phyloP scores from a whole-genome alignment of 768 basidiomycete species.

The Termitomyces sp. region DNA sequence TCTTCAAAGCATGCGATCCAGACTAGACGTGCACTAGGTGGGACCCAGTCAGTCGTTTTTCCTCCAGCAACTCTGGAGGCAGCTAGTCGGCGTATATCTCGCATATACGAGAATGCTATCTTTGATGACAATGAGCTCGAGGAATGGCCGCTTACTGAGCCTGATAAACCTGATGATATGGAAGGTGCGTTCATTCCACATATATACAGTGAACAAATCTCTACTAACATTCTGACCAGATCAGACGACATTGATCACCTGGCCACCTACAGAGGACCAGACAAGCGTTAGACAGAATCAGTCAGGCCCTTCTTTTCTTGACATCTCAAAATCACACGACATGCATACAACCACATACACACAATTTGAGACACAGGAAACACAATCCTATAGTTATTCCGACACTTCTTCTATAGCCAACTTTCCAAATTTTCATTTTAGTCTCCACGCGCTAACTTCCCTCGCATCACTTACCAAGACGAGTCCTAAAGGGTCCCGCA shows the following conservation, averaged over 20 bases:
- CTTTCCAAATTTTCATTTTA: conserved; percentile 77
- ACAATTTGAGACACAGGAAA: conserved; percentile 39
- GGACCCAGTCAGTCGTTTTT: conserved; percentile 31
- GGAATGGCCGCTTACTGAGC: neutral
- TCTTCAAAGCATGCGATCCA: conserved; percentile 23
- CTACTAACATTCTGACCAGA: conserved; percentile 27
- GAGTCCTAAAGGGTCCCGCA: conserved; percentile 37
- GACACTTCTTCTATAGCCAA: conserved; percentile 68
- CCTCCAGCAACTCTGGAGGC: conserved; percentile 59
- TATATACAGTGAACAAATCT: neutral
- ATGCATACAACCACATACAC: conserved; percentile 8
- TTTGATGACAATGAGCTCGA: conserved; percentile 40
- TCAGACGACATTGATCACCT: conserved; percentile 51
- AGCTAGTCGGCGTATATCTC: conserved; percentile 66
- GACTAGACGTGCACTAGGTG: neutral
- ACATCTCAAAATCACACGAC: conserved; percentile 21
- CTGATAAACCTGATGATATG: neutral
- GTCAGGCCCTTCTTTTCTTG: conserved; percentile 26
- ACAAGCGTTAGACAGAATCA: conserved; percentile 12
- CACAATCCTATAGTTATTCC: conserved; percentile 53
- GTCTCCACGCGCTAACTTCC: conserved; percentile 53
- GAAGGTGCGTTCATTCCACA: neutral
- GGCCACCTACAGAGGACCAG: conserved; percentile 47
- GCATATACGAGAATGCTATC: conserved; percentile 70
- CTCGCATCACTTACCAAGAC: conserved; percentile 36